Base-by-base conservation (phyloP, 2,329 filamentous ascomycete genomes). In the Dactylonectria macrodidyma region DNA sequence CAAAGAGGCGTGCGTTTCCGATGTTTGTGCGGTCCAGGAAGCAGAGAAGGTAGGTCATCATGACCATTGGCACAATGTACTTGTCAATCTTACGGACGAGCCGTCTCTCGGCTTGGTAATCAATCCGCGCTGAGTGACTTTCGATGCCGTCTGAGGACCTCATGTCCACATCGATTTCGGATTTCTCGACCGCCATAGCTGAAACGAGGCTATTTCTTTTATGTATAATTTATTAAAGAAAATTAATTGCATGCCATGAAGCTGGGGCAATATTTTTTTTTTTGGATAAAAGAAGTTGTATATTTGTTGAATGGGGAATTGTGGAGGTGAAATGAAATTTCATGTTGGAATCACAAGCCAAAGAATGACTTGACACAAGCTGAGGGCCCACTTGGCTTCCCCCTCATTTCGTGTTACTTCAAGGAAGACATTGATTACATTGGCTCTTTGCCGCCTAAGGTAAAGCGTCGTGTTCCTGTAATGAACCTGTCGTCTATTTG, bases 1-100 rank as follows among this genome's bases (percentile, higher is more conserved):
- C 78, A 75, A 52, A 77, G 38, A 82, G 75, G 61, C 77, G 77
- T 16, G 80, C 80, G 73, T 81, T 82, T 55, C 83, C 84, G 55
- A 87, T 84, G 73, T 87, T 87, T n/a, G 83, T 84, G 58, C 84
- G 79, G 70, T 86, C 62, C 22, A 65, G 24, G 5, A 65, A 60
- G 30, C 50, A 55, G 11, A 65, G 48, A 6, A 65, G 62, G 26
- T 65, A 65, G 3, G 50, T 38, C 5, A 38, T 22, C 62, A 65
- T 65, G 50, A 65, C 62, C 16, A 54, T 46, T 7, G 64, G 64
- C 10, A 66, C 54, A 38, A 62, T 66, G 52, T 50, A 44, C 10
- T 14, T 48, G 46, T 66, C 64, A 44, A 66, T 48, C 59, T 62
- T 66, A 19, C 59, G 44, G 26, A 66, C 52, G 14, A 65, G 19